Evolutionary conservation across 2,329 filamentous ascomycete species (phyloP).

Genomic region (Penicillium sp.): DNA sequence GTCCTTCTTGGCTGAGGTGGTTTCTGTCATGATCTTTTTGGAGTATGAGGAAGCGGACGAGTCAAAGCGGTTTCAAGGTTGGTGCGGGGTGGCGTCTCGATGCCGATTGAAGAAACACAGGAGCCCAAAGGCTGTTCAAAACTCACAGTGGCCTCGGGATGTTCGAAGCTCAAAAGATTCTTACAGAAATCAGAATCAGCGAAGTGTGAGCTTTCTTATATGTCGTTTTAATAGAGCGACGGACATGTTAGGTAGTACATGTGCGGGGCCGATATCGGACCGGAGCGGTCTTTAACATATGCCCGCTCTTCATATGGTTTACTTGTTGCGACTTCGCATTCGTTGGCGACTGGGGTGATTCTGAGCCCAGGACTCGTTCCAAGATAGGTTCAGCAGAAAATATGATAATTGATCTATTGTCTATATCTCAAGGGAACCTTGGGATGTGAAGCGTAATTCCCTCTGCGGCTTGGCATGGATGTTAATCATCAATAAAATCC

Average conservation of each 20-base stretch:
- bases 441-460: no score
- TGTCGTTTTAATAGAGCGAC: neutral
- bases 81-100: no score
- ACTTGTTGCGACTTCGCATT: neutral
- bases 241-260: neutral
- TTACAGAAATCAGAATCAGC: neutral
- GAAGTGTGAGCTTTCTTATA: neutral
- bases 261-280: conserved; percentile 11
- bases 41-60: neutral
- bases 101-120: no score
- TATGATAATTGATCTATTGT: no score
- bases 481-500: no score
- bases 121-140: no score
- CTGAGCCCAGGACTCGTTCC: no score
- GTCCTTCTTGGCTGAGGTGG: conserved; percentile 25
- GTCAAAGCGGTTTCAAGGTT: neutral
- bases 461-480: no score
- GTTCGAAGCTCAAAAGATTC: no score
- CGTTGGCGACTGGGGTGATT: neutral
- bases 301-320: neutral
- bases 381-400: no score
- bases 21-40: conserved; percentile 1
- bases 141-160: no score
- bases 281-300: neutral
- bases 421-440: no score